Percentiles rank a stretch among this genome's conserved stretches.
Conservation (phyloP, 163 green algal species). For the Volvox carteri region DNA sequence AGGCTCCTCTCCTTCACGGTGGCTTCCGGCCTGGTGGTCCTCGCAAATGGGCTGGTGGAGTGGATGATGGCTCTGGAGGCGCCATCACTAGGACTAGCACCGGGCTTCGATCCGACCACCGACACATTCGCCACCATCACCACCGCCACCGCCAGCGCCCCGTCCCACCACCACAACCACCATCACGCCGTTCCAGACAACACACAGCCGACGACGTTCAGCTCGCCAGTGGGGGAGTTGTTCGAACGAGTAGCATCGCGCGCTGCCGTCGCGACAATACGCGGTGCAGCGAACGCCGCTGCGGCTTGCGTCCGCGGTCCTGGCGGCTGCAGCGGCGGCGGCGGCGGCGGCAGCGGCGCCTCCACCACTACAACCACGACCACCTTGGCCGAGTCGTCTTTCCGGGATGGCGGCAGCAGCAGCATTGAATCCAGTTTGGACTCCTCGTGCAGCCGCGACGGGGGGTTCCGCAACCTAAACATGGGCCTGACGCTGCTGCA, state of each 20-base stretch:
- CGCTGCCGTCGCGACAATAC: not conserved
- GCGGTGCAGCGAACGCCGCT: not conserved
- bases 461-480: not conserved
- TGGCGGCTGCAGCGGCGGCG: not conserved
- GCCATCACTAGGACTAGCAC: not conserved
- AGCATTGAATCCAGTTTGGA: not conserved
- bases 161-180: no score
- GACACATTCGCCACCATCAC: no score
- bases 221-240: not conserved
- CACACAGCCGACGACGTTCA: not conserved
- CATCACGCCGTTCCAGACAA: no score
- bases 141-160: not conserved
- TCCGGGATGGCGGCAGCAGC: not conserved
- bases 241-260: not conserved
- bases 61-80: conserved; percentile 16
- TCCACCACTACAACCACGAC: not conserved
- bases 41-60: not conserved
- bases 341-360: not conserved
- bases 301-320: not conserved
- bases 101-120: no score
- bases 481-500: conserved; percentile 34
- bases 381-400: not conserved
- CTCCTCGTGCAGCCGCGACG: not conserved
- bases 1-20: conserved; percentile 19
- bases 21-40: not conserved